Conservation (phyloP, 73 alveolate species). For the Tetrahymena borealis region DNA sequence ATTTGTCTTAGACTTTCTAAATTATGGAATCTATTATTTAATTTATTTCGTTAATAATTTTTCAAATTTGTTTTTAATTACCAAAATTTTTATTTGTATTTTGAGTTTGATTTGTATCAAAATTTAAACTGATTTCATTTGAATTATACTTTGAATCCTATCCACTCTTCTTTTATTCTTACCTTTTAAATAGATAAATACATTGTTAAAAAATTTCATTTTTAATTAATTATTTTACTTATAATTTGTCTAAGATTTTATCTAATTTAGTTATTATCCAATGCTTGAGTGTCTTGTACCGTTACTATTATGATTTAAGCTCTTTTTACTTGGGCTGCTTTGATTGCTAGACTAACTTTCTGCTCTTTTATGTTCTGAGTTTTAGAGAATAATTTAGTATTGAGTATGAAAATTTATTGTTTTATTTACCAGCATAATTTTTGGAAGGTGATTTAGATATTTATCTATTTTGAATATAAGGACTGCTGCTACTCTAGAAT, state of each 20-base stretch:
- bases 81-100: constrained; percentile 12
- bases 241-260: not conserved
- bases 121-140: constrained; percentile 20
- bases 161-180: constrained; percentile 13
- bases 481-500: not conserved
- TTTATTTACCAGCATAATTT: not conserved
- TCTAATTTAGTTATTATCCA: not conserved
- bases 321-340: not conserved
- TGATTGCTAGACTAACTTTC: not conserved
- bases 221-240: not conserved
- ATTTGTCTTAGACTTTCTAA: constrained; percentile 29
- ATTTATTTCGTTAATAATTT: not conserved
- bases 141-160: not conserved
- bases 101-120: constrained; percentile 6
- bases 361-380: not conserved
- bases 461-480: not conserved
- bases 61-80: constrained; percentile 6
- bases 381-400: not conserved
- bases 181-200: not conserved
- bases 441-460: not conserved
- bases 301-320: not conserved
- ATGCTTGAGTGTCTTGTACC: not conserved
- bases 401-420: not conserved
- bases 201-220: not conserved
- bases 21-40: constrained; percentile 21